phyloP scores from a whole-genome alignment of 108 stramenopile genomes.

The Asterionellopsis glacialis region DNA sequence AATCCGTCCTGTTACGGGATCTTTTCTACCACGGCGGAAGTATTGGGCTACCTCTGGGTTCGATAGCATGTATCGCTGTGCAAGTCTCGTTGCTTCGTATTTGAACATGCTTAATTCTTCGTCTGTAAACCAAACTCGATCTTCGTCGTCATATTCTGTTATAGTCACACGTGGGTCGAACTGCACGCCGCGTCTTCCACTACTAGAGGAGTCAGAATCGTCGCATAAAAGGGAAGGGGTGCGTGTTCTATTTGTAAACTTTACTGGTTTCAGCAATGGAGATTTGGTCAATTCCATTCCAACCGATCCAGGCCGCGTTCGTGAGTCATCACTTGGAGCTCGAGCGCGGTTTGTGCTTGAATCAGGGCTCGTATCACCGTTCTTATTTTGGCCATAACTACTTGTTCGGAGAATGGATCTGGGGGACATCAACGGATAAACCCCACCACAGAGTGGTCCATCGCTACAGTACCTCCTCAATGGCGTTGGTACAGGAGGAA shows the following conservation, averaged over 20 bases:
- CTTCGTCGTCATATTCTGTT: slow-evolving; percentile 30
- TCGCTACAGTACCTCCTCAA: slow-evolving; percentile 22
- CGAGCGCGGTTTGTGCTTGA: background rate
- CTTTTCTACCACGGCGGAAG: slow-evolving; percentile 23
- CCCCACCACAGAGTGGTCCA: slow-evolving; percentile 13
- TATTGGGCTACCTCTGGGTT: slow-evolving; percentile 33
- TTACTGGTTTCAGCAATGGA: slow-evolving; percentile 2
- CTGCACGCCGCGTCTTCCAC: slow-evolving; percentile 8
- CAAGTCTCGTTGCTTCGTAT: slow-evolving; percentile 44
- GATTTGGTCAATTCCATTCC: background rate
- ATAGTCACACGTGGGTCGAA: slow-evolving; percentile 48
- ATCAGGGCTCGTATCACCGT: background rate
- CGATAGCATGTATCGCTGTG: slow-evolving; percentile 31
- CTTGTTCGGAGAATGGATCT: slow-evolving; percentile 22
- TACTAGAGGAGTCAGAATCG: background rate
- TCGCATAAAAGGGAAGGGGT: background rate
- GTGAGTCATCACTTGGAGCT: no score
- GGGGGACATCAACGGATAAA: slow-evolving; percentile 35
- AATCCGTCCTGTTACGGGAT: slow-evolving; percentile 23
- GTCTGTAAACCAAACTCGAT: slow-evolving; percentile 55
- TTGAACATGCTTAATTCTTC: slow-evolving; percentile 54
- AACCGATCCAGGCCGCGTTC: no score
- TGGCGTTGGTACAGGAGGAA: slow-evolving; percentile 28
- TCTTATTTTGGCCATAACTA: slow-evolving; percentile 13
- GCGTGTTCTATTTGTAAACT: background rate